phyloP scores from a whole-genome alignment of 2,329 filamentous ascomycete species.

The Dendryphion nanum region DNA sequence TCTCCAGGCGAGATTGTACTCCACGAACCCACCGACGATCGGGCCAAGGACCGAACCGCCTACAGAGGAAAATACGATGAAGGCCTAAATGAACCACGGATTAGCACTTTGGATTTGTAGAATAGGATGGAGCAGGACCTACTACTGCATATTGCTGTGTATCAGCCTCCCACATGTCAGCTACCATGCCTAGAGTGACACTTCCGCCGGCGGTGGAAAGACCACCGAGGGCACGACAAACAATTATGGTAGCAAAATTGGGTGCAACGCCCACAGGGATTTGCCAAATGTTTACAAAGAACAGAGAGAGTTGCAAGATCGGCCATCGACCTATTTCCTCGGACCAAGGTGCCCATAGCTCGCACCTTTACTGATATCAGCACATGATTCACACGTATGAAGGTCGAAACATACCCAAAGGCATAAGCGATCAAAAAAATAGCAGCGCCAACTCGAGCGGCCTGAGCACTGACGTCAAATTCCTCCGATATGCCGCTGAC shows the following conservation, averaged over 20 bases:
- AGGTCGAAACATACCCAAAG: too few species aligned
- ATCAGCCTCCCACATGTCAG: slow-evolving; percentile 60
- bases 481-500: slow-evolving; percentile 56
- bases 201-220: slow-evolving; percentile 60
- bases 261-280: slow-evolving; percentile 64
- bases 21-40: slow-evolving; percentile 74
- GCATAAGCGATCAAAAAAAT: slow-evolving; percentile 79
- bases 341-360: slow-evolving; percentile 85
- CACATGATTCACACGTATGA: too few species aligned
- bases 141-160: slow-evolving; percentile 68
- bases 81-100: slow-evolving; percentile 17
- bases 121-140: slow-evolving; percentile 3
- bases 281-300: slow-evolving; percentile 76
- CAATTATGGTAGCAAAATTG: slow-evolving; percentile 69
- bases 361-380: too few species aligned
- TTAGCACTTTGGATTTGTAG: slow-evolving; percentile 34
- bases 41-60: slow-evolving; percentile 74
- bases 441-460: slow-evolving; percentile 70
- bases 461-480: slow-evolving; percentile 66
- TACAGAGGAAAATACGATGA: slow-evolving; percentile 74
- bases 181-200: slow-evolving; percentile 64
- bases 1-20: slow-evolving; percentile 67
- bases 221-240: slow-evolving; percentile 51
- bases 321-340: slow-evolving; percentile 79
- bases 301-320: slow-evolving; percentile 69